Evolutionary conservation across 2,329 filamentous ascomycete species (phyloP), one percentile per base, ranked within the genome.

Genomic region (Fusarium anthophilum): DNA sequence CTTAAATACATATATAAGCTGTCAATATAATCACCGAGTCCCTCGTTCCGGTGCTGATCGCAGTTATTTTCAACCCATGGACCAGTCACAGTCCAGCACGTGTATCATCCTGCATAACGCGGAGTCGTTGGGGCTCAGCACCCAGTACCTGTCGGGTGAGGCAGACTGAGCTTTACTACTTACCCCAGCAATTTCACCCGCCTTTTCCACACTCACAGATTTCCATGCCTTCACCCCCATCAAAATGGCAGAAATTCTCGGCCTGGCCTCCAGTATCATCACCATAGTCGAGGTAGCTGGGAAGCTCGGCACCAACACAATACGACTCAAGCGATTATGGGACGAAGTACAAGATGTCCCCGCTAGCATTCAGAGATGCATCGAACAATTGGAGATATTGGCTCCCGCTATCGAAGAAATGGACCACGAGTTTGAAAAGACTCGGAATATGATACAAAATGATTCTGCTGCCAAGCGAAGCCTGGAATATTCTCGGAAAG

Each of bases 261-360:
- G 74, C 18, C 9, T 75, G 8, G 72, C 66, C 1, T 69, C 72
- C 1, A 62, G 72, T 32, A 63, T 66, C 18, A 76, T 76, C 37
- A 64, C 74, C 8, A 53, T 76, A 9, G 63, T 71, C 3, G 58
- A 63, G 14, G 63, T 73, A 9, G 74, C 54, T 1, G 69, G 66
- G 6, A 75, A 76, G 32, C n/a, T 76, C 3, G 69, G 56, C 22
- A 50, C 63, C 2, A 73, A 60, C 18, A 54, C 47, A 0, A 26
- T 73, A 4, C 41, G 44, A 14, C 66, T 76, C 1, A 76, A 75
- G 12, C 56, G 57, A 0, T 58, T 76, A 14, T 76, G 74, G 74
- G 51, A 73, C 6, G 69, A 76, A 35, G 66, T 75, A 0, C 66
- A 75, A 11, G 54, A 74, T 37, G 60, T 73, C 3, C 72, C 71